phyloP scores from a whole-genome alignment of 2,329 filamentous ascomycete genomes.

The Fusarium paranaense region DNA sequence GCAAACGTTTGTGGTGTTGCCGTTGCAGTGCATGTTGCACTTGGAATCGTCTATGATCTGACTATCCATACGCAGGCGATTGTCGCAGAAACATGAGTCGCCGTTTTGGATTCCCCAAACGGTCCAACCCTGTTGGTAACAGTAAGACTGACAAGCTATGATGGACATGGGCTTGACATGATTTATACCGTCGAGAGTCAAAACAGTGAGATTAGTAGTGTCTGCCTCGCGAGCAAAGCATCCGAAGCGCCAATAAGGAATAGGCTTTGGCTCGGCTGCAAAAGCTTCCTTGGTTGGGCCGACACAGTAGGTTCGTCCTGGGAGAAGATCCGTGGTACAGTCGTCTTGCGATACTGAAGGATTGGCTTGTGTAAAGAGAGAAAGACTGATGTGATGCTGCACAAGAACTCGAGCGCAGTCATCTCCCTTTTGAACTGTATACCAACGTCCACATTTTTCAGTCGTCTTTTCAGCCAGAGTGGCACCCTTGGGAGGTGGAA shows the following conservation, averaged over 20 bases:
- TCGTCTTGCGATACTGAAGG: not conserved
- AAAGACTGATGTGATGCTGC: not conserved
- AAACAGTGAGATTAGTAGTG: not conserved
- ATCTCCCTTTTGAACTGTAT: not conserved
- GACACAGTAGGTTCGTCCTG: not conserved
- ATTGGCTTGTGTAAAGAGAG: not conserved
- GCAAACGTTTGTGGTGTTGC: no score
- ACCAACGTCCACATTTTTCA: not conserved
- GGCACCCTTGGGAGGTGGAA: not conserved
- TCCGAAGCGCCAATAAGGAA: not conserved
- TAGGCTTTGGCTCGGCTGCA: not conserved
- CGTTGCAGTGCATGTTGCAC: no score
- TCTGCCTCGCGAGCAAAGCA: not conserved
- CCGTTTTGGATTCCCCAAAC: not conserved
- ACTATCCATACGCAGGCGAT: no score
- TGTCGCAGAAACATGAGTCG: not conserved
- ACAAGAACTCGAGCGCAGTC: not conserved
- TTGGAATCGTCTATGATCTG: no score
- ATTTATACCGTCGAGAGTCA: not conserved
- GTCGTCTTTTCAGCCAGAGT: not conserved
- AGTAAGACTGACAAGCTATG: not conserved
- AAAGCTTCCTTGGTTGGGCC: not conserved
- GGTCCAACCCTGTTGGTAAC: not conserved
- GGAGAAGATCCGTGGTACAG: not conserved
- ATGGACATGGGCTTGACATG: not conserved